phyloP scores from a whole-genome alignment of 78 protist species.

The Dictyostelium intermedium region DNA sequence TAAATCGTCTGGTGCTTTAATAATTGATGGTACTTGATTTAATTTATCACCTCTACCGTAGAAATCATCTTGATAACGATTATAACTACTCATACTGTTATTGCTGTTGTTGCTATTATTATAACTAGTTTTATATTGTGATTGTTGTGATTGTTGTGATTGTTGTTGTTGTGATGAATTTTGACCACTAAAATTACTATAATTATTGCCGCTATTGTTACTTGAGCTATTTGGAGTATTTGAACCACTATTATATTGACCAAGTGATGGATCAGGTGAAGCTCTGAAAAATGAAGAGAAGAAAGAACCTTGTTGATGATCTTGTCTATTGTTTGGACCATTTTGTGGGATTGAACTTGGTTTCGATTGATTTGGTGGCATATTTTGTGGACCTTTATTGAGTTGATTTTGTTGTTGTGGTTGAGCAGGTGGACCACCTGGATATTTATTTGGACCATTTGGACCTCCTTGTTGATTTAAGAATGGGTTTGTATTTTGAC shows the following conservation, averaged over 20 bases:
- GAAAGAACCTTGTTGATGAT: slow-evolving; percentile 10
- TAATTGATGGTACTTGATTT: slow-evolving; percentile 51
- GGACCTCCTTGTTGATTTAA: not conserved
- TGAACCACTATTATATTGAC: not conserved
- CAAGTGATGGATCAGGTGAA: slow-evolving; percentile 13
- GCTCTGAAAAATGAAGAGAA: not conserved
- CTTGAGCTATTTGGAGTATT: not conserved
- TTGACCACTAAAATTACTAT: not conserved
- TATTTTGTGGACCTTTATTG: slow-evolving; percentile 11
- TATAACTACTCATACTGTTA: not conserved
- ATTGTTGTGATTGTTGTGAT: slow-evolving; percentile 16
- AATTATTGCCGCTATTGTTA: not conserved
- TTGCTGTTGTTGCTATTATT: not conserved
- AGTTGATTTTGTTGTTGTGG: slow-evolving; percentile 4
- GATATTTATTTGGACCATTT: not conserved
- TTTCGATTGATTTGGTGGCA: not conserved
- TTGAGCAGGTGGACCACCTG: not conserved
- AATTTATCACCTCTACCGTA: slow-evolving; percentile 34
- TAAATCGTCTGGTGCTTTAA: slow-evolving; percentile 63
- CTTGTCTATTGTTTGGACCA: not conserved
- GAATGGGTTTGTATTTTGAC: slow-evolving; percentile 18
- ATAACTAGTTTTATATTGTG: not conserved
- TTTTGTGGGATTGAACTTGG: slow-evolving; percentile 7
- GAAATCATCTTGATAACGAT: slow-evolving; percentile 25
- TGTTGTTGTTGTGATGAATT: not conserved